These are phyloP conservation scores for Cladorrhinum sp. DNA, from an alignment of 2,329 filamentous ascomycete genomes.

Conservation along the genomic window DNA sequence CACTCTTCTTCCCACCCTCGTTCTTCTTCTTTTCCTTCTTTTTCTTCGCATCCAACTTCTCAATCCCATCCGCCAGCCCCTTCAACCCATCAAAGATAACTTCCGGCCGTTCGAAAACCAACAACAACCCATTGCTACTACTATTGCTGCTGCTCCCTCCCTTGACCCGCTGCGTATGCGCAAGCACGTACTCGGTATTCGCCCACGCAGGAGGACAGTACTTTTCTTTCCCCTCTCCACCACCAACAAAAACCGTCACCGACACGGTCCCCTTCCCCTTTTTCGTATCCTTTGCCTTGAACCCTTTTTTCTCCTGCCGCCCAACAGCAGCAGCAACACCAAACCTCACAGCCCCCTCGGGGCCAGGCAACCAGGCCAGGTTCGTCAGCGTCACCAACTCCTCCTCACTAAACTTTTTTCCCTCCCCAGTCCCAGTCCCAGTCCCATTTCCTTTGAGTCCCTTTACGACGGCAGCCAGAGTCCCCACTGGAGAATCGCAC, in stretches of 20 bases:
- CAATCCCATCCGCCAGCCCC: slow-evolving; percentile 39
- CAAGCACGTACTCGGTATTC: slow-evolving; percentile 37
- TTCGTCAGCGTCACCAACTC: slow-evolving; percentile 61
- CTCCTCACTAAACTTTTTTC: slow-evolving; percentile 39
- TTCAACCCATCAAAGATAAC: slow-evolving; percentile 42
- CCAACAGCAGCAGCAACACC: slow-evolving; percentile 41
- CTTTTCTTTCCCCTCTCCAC: slow-evolving; percentile 6
- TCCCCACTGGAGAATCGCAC: slow-evolving; percentile 58
- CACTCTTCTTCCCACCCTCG: too few relatives aligned
- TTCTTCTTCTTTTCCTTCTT: slow-evolving; percentile 1
- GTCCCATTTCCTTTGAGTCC: slow-evolving; percentile 42
- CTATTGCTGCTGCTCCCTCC: slow-evolving; percentile 27
- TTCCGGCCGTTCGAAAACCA: slow-evolving; percentile 49
- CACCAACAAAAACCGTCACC: slow-evolving; percentile 45
- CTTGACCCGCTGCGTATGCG: slow-evolving; percentile 38
- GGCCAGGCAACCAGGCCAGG: slow-evolving; percentile 64
- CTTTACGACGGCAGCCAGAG: slow-evolving; percentile 54
- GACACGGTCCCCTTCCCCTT: slow-evolving; percentile 39
- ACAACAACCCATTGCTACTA: slow-evolving; percentile 46
- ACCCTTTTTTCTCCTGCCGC: slow-evolving; percentile 29
- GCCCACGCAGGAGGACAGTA: slow-evolving; percentile 52
- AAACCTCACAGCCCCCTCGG: slow-evolving; percentile 57
- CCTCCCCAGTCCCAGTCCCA: slow-evolving; percentile 27
- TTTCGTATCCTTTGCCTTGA: slow-evolving; percentile 6
- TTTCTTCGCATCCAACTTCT: slow-evolving; percentile 34